Base-by-base conservation (phyloP, 1,284 basidiomycete species). In the Cryptococcus floricola region DNA sequence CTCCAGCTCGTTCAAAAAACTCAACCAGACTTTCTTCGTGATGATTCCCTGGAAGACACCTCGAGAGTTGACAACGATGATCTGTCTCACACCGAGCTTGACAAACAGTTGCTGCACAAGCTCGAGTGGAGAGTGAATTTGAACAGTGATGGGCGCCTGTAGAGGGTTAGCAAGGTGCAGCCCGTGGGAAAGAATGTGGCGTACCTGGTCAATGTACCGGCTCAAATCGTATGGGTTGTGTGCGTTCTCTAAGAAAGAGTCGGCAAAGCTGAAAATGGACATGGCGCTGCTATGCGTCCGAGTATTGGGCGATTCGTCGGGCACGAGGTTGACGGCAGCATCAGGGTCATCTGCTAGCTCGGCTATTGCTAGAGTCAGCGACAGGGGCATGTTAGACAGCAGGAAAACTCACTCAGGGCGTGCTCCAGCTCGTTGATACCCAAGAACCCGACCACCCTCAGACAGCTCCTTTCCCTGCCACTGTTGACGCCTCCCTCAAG, bases 361-460 rank as follows among this genome's bases (percentile, higher is more conserved):
- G 54, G 83, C 90, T 90, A 66, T 14, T 18, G 12, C 25, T 19
- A 31, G 10, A 54, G 34, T 50, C 34, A 50, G 48, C 31, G 8
- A 37, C 41, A 18, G n/a, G 41, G 12, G 12, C 31, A 14, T 31
- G 5, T 39, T 19, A 14, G n/a, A 10, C n/a, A 49, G 16, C 16
- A 42, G 19, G 25, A 34, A 16, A 31, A 79, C 85, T 63, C 70
- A 92, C 91, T 83, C n/a, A 96, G 78, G 4, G 91, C 92, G 74
- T 97, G 91, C 68, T 96, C 92, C 28, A 98, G 82, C 75, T 98
- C 95, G 69, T 87, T 91, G 37, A 87, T 84, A 0, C 92, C 91
- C 59, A 98, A 88, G 74, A 94, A 95, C 3, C 93, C 95, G n/a
- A 91, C 82, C 80, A 96, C 83, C 42, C 88, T 82, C 62, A 82